Base-by-base conservation (phyloP, 2,329 filamentous ascomycete species). In the Apiospora malaysiana region DNA sequence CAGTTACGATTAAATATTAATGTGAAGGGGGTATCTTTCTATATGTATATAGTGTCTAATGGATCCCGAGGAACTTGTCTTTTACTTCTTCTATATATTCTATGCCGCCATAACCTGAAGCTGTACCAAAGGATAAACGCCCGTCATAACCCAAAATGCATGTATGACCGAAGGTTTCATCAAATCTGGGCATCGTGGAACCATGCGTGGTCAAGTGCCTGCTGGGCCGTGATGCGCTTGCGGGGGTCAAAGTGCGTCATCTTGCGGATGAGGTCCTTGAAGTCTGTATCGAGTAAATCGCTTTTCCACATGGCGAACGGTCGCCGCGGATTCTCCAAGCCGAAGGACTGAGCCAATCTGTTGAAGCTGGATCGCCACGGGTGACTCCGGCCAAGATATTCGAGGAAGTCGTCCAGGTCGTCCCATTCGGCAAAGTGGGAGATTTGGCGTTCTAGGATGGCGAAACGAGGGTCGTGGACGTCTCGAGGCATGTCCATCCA, bases 381-480 rank as follows among this genome's bases (percentile, higher is more conserved):
- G 72, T 81, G 83, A 27, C 81, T 76, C 8, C 76, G 76, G 40
- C 81, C 82, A 65, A 86, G 79, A 74, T 83, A 81, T 66, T 80
- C 77, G 47, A 86, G 73, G 70, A 86, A 78, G 25, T 78, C 81
- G 46, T 80, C 77, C 49, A 85, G 78, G 49, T 81, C 79, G 5
- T 84, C 76, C 76, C 78, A 77, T 72, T 86, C 81, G 56, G 80
- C 81, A 75, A 86, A 86, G 73, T 83, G 84, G 3, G 84, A 87
- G 18, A 86, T 80, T 72, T 86, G 84, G 27, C 82, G 81, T 72
- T 83, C 80, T 49, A 86, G 75, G 46, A 86, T 81, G 73, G 82
- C 77, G 59, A 79, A 79, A 65, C 83, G 77, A n/a, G 77, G 78
- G 56, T 83, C 81, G 74, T 75, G 78, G 18, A 18, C 27, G 72